phyloP scores from a whole-genome alignment of 345 rosid species.

The sweet orange (Citrus sinensis) region DNA sequence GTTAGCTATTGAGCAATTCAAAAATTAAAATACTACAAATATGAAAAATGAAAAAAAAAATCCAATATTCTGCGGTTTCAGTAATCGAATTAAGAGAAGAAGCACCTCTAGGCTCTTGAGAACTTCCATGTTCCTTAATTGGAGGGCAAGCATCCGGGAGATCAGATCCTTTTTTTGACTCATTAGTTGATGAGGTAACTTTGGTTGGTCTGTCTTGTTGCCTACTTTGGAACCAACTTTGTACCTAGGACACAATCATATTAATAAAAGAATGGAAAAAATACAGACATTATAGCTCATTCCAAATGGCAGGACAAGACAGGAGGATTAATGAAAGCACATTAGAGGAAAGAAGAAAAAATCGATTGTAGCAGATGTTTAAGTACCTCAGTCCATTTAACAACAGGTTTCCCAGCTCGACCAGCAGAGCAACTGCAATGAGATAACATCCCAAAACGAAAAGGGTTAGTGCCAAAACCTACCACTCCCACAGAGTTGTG shows the following conservation, averaged over 20 bases:
- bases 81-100: neutral
- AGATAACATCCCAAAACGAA: neutral
- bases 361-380: neutral
- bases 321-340: neutral
- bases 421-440: constrained; percentile 56
- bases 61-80: neutral
- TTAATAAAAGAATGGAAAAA: neutral
- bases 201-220: constrained; percentile 25
- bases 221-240: constrained; percentile 42
- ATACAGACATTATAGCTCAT: neutral
- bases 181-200: constrained; percentile 29
- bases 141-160: constrained; percentile 23
- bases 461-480: constrained; percentile 6
- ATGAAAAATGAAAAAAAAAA: neutral
- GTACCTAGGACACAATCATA: constrained; percentile 31
- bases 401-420: constrained; percentile 66
- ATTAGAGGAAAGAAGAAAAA: neutral
- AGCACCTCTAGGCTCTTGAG: constrained; percentile 38
- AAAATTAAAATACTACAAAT: neutral
- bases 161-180: constrained; percentile 22
- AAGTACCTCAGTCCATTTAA: constrained; percentile 62
- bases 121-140: constrained; percentile 25
- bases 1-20: neutral
- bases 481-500: neutral
- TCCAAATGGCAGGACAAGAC: neutral